A percentile compares a stretch with the other conserved stretches of the same genome.
These are phyloP conservation scores for Austroboletus eburneus DNA, from an alignment of 768 basidiomycete genomes.

Conservation along the genomic window DNA sequence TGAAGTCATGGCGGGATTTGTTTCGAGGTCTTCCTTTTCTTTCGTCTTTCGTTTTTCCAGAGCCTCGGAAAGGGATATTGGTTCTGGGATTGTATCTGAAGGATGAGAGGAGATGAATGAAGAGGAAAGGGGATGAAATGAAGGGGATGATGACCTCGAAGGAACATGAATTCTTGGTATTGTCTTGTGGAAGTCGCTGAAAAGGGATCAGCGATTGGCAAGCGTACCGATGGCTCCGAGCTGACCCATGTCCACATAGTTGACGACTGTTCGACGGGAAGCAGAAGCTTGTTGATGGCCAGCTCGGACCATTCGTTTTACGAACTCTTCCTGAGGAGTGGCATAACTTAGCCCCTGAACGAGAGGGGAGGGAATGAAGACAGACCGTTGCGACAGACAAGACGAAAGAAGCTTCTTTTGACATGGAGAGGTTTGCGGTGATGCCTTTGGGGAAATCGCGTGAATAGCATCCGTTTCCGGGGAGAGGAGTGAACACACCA, in stretches of 20 bases:
- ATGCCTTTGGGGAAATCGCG: slow-evolving; percentile 39
- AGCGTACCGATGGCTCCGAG: slow-evolving; percentile 5
- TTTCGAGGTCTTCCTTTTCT: slow-evolving; percentile 54
- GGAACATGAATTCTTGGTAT: slow-evolving; percentile 68
- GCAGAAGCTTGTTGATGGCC: slow-evolving; percentile 62
- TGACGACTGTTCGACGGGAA: slow-evolving; percentile 54
- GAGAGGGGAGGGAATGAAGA: slow-evolving; percentile 5
- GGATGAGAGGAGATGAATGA: slow-evolving; percentile 3
- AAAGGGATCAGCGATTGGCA: slow-evolving; percentile 6
- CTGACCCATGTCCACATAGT: slow-evolving; percentile 76
- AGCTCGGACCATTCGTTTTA: slow-evolving; percentile 68
- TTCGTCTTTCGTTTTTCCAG: slow-evolving; percentile 49
- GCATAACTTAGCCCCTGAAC: slow-evolving; percentile 11
- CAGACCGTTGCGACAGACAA: slow-evolving; percentile 73
- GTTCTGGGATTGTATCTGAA: slow-evolving; percentile 64
- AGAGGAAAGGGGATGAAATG: neutral
- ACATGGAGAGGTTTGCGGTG: slow-evolving; percentile 59
- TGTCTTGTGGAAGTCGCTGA: slow-evolving; percentile 56
- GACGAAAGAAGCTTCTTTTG: slow-evolving; percentile 71
- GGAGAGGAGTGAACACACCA: slow-evolving; percentile 40
- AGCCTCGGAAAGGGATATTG: slow-evolving; percentile 58
- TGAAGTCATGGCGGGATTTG: slow-evolving; percentile 49
- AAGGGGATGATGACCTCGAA: slow-evolving; percentile 46
- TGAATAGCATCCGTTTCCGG: slow-evolving; percentile 10
- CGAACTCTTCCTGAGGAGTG: slow-evolving; percentile 71